Base-by-base conservation (phyloP, 2,329 filamentous ascomycete genomes). In the Scedosporium dehoogii region DNA sequence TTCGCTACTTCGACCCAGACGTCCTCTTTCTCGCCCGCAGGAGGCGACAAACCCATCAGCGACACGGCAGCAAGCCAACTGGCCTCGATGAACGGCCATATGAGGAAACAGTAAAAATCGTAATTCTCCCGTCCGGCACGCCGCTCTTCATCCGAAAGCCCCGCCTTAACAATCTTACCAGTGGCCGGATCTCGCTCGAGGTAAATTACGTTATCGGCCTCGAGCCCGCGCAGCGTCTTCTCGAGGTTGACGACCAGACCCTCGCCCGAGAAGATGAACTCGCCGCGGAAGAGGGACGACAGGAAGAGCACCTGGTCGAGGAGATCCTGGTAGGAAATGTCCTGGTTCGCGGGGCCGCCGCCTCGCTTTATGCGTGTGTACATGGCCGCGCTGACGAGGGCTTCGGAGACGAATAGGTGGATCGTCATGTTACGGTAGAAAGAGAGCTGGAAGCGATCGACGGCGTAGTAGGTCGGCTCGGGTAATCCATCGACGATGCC, bases 361-460 rank as follows among this genome's bases (percentile, higher is more conserved):
- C 94, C 94, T 65, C 86, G 86, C 74, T 99, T 99, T 62, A 97
- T 89, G 55, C 85, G 85, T 0, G 87, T 94, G 73, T 99, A 99
- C 81, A 99, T 87, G 29, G 90, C 90, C 4, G 88, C 91, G 65
- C 91, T 94, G 23, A 97, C 91, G 4, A 99, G 80, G 0, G 93
- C 90, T 72, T 97, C 92, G 2, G 91, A 89, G 63, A 99, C 94
- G 73, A 99, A 99, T 4, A 99, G 83, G 72, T 99, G 94, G 65
- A 99, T 99, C 0, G 93, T 97, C 94, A 97, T 97, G 74, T 99
- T 99, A 60, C 94, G 88, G 76, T 99, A 99, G 74, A 99, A 99
- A 0, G 92, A 96, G 9, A 99, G 83, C 72, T 99, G 94, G 78
- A 99, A 99, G 61, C 92, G 85, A 73, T 99, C 94, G 46, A 97